Evolutionary conservation across 139 green algal genomes (phyloP).

Genomic region (Closterium sp.): DNA sequence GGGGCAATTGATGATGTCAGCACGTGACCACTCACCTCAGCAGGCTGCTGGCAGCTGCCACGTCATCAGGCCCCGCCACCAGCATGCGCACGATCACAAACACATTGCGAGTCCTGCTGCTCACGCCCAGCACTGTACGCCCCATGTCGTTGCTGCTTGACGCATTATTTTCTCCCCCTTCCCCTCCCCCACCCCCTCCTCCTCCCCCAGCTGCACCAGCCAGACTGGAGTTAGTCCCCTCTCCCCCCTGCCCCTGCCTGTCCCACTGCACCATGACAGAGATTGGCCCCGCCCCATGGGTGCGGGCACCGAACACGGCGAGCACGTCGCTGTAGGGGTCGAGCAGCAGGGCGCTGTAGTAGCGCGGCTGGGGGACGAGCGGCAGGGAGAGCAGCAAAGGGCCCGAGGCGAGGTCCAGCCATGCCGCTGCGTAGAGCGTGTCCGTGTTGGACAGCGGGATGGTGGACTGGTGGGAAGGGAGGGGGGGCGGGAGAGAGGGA

Average conservation of each 20-base stretch:
- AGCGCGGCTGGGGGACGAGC: background rate
- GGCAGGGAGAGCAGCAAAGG: background rate
- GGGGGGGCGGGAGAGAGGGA: background rate
- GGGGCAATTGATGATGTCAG: background rate
- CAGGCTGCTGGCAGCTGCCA: background rate
- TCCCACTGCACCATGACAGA: background rate
- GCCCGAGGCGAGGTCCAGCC: background rate
- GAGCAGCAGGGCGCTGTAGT: background rate
- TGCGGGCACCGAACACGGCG: background rate
- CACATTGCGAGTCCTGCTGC: background rate
- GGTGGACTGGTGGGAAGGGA: background rate
- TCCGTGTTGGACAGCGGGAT: background rate
- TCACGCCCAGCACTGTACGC: background rate
- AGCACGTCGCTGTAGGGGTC: background rate
- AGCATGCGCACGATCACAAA: background rate
- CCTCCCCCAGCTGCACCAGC: too few species aligned
- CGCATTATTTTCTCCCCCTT: too few species aligned
- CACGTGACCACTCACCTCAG: background rate
- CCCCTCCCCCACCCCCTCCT: too few species aligned
- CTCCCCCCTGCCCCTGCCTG: too few species aligned
- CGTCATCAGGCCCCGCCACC: background rate
- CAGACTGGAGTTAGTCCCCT: background rate
- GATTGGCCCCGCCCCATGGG: background rate
- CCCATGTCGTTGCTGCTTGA: background rate
- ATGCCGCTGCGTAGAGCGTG: background rate